Percentiles rank a stretch among this genome's conserved stretches.
These are phyloP conservation scores for Solanum hybrid DNA, from an alignment of 305 asterid species.

Conservation along the genomic window DNA sequence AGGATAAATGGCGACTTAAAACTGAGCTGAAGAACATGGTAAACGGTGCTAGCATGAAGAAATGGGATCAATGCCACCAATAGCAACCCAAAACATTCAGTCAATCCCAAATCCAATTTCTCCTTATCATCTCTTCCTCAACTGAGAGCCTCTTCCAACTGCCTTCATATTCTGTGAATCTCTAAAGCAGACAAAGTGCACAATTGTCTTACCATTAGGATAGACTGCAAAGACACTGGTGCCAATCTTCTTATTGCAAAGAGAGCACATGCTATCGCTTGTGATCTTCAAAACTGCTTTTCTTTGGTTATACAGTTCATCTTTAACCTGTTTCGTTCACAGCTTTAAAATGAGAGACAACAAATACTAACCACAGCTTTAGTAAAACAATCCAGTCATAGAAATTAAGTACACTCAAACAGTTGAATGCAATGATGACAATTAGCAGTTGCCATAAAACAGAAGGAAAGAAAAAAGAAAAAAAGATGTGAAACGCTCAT, in stretches of 20 bases:
- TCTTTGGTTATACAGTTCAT: conserved; percentile 65
- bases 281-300: conserved; percentile 62
- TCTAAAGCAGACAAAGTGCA: conserved; percentile 85
- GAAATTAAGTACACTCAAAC: too few species aligned
- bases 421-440: too few species aligned
- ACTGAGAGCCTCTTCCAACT: conserved; percentile 42
- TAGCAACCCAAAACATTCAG: not conserved
- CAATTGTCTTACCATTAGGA: conserved; percentile 85
- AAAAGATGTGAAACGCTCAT: too few species aligned
- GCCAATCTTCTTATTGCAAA: conserved; percentile 91
- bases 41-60: not conserved
- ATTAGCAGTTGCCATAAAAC: too few species aligned
- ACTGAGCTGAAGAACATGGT: not conserved
- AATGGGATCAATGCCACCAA: not conserved
- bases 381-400: too few species aligned
- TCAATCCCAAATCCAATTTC: not conserved
- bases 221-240: conserved; percentile 92
- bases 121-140: conserved; percentile 39
- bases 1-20: not conserved
- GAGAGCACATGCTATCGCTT: conserved; percentile 80
- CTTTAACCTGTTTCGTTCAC: conserved; percentile 49
- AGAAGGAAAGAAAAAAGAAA: too few species aligned
- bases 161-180: conserved; percentile 94
- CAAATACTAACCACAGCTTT: too few species aligned
- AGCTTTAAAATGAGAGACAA: not conserved